Evolutionary conservation across 768 basidiomycete species (phyloP), one percentile per base, ranked within the genome.

Genomic region (Leccinum sublutescens): DNA sequence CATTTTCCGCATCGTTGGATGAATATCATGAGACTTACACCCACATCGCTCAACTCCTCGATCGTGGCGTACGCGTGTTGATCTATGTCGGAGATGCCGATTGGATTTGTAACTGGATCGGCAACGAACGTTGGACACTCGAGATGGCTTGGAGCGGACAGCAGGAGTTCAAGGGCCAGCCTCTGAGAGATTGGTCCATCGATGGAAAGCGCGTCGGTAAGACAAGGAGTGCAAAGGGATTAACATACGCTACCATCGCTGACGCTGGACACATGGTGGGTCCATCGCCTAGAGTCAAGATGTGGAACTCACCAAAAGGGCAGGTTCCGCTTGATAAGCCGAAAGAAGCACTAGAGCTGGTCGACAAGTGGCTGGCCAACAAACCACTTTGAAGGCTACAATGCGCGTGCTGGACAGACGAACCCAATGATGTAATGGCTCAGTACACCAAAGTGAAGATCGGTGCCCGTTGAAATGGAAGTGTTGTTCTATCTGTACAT

Each of bases 41-140:
- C 49, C 76, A 81, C 50, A 68, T 80, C 56, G 62, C 75, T 15
- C 70, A 61, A 15, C 80, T 91, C 34, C 79, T 93, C 10, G 89
- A 92, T 57, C 80, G 88, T n/a, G 86, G 85, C 2, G 72, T 93
- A 36, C 81, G 84, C 14, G 75, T 88, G 47, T 77, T 91, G 36
- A 83, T 87, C 47, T 89, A 89, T 60, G 85, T 84, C 3, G 87
- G 87, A 23, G 85, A 82, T 45, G 84, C 83, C 64, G 86, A 88
- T 67, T 88, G 86, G 86, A 86, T 86, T 64, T 89, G 87, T 69
- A 88, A 89, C 66, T 87, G 82, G 82, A 75, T 87, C 36, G 83
- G 85, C 19, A 92, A 91, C 73, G 82, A 82, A 66, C 75, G 83
- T 50, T 91, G 89, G 90, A 82, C 86, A 9, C 80, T 88, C 54